Conservation (phyloP, 2,329 filamentous ascomycete genomes). For the Penicillium palitans region DNA sequence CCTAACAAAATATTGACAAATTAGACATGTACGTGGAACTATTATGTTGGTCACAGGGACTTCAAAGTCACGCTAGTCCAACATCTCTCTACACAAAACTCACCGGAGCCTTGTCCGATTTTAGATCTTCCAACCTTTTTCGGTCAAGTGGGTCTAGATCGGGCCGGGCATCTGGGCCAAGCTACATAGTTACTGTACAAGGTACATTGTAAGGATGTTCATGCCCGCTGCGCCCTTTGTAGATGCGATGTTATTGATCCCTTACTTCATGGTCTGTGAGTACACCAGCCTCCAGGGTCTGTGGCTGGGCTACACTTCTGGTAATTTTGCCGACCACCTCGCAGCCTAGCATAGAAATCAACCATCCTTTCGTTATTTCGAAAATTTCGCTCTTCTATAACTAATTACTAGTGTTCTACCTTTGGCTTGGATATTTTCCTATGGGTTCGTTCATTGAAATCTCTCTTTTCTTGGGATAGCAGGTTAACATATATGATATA, state of each 20-base stretch:
- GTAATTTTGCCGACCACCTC: background rate
- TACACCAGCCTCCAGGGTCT: too few species aligned
- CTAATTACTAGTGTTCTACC: background rate
- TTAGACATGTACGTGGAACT: background rate
- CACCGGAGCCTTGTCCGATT: background rate
- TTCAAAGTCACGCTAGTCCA: background rate
- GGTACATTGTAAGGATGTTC: background rate
- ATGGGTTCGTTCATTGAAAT: background rate
- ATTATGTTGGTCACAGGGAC: background rate
- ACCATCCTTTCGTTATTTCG: background rate
- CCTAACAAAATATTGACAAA: background rate
- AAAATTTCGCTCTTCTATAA: background rate
- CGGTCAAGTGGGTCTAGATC: conserved; percentile 7
- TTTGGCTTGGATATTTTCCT: background rate
- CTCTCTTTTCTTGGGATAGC: background rate
- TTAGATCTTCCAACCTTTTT: conserved; percentile 2
- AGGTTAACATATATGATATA: background rate
- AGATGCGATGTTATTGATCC: background rate
- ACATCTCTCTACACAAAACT: too few species aligned
- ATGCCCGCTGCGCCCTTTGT: background rate
- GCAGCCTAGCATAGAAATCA: background rate
- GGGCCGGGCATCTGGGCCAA: conserved; percentile 3
- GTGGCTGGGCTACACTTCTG: background rate
- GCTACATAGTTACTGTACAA: background rate
- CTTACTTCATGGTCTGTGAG: background rate